phyloP scores from a whole-genome alignment of 2,329 filamentous ascomycete genomes.

The Diaporthe velutina region DNA sequence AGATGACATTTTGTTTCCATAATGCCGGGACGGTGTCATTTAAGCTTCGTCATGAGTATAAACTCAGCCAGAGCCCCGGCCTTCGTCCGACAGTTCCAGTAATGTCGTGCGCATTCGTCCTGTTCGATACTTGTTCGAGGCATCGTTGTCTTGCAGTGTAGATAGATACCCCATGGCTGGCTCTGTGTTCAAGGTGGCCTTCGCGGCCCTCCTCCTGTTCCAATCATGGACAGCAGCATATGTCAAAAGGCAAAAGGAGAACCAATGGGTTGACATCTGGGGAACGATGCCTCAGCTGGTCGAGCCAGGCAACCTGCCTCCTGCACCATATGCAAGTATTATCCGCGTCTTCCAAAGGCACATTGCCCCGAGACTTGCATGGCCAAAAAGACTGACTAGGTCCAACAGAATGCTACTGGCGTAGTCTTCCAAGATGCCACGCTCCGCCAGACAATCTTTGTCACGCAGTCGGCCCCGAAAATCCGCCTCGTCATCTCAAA shows the following conservation, averaged over 20 bases:
- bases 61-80: background rate
- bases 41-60: slow-evolving; percentile 18
- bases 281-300: slow-evolving; percentile 73
- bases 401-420: slow-evolving; percentile 61
- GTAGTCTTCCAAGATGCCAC: slow-evolving; percentile 70
- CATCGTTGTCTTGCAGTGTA: slow-evolving; percentile 2
- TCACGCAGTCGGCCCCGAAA: slow-evolving; percentile 64
- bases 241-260: slow-evolving; percentile 28
- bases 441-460: slow-evolving; percentile 71
- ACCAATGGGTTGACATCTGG: slow-evolving; percentile 73
- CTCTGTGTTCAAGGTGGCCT: slow-evolving; percentile 18
- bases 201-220: slow-evolving; percentile 35
- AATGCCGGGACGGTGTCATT: slow-evolving; percentile 19
- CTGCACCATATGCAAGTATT: slow-evolving; percentile 64
- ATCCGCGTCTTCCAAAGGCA: background rate
- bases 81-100: background rate
- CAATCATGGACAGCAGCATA: slow-evolving; percentile 31
- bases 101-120: background rate
- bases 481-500: slow-evolving; percentile 73
- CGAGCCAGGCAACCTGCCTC: slow-evolving; percentile 70
- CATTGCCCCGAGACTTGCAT: background rate
- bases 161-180: slow-evolving; percentile 20
- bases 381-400: slow-evolving; percentile 37
- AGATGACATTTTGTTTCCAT: slow-evolving; percentile 26
- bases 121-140: background rate